phyloP scores from a whole-genome alignment of 2,329 filamentous ascomycete species.

The Bertia moriformis region DNA sequence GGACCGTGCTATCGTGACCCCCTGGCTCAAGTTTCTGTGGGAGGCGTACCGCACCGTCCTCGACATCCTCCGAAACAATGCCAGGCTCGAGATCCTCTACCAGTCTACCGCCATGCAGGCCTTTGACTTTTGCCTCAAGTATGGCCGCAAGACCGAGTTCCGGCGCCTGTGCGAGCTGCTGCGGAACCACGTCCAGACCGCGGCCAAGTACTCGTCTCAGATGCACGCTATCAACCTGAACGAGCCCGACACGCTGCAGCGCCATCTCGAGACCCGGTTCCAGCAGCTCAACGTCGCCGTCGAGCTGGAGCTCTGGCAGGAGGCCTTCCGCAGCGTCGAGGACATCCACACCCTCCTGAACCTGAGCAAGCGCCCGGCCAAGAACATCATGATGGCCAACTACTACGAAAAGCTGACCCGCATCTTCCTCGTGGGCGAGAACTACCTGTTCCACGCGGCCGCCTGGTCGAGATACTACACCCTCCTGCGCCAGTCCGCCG shows the following conservation, averaged over 20 bases:
- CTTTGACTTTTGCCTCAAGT: constrained; percentile 97
- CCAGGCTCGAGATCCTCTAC: constrained; percentile 91
- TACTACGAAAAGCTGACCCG: constrained; percentile 99
- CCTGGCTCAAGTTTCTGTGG: constrained; percentile 99
- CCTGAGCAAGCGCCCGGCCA: constrained; percentile 91
- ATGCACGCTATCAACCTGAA: constrained; percentile 99
- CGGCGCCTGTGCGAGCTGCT: constrained; percentile 94
- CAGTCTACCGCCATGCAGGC: constrained; percentile 96
- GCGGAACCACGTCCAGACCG: constrained; percentile 96
- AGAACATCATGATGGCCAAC: constrained; percentile 99
- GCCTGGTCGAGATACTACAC: constrained; percentile 97
- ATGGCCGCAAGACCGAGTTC: constrained; percentile 98
- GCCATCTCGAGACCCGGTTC: constrained; percentile 93
- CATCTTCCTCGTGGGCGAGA: constrained; percentile 97
- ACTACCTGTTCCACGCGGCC: constrained; percentile 97
- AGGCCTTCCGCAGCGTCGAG: constrained; percentile 97
- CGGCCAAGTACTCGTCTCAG: constrained; percentile 95
- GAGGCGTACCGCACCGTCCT: constrained; percentile 97
- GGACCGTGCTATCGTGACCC: constrained; percentile 93
- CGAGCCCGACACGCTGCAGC: constrained; percentile 91
- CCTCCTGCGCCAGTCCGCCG: constrained; percentile 78
- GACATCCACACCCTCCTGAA: constrained; percentile 96
- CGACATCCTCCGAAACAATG: constrained; percentile 98
- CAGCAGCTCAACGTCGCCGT: constrained; percentile 97
- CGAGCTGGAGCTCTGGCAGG: constrained; percentile 95